A percentile compares a stretch with the other conserved stretches of the same genome.
Evolutionary conservation across 768 basidiomycete genomes (phyloP).

Genomic region (Mycena leptocephala): DNA sequence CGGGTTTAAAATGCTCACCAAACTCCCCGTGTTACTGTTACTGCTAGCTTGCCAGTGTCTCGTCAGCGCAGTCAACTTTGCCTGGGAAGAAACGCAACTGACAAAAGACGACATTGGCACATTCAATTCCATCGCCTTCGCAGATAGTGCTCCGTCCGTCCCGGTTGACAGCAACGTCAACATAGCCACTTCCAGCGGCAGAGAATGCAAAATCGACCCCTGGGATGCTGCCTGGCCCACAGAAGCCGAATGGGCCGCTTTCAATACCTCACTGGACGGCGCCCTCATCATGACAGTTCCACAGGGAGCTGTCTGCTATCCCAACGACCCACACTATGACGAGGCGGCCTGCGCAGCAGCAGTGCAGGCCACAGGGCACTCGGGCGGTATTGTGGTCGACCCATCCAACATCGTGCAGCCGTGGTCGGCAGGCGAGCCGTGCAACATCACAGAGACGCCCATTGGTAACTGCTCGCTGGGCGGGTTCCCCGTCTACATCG

Average conservation of each 20-base stretch:
- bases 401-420: slow-evolving; percentile 1
- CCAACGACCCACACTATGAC: neutral
- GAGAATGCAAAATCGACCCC: too few relatives aligned
- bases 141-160: too few relatives aligned
- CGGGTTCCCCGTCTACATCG: too few relatives aligned
- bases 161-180: too few relatives aligned
- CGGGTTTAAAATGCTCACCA: slow-evolving; percentile 3
- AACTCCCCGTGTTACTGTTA: slow-evolving; percentile 5
- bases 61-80: too few relatives aligned
- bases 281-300: neutral
- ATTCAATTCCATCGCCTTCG: neutral
- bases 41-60: neutral
- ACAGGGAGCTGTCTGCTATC: neutral
- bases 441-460: neutral
- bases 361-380: slow-evolving; percentile 5
- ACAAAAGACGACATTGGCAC: slow-evolving; percentile 9
- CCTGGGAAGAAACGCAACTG: slow-evolving; percentile 11
- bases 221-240: too few relatives aligned
- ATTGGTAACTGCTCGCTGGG: slow-evolving; percentile 12
- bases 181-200: too few relatives aligned
- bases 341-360: slow-evolving; percentile 4
- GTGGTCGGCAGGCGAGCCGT: neutral
- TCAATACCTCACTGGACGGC: too few relatives aligned
- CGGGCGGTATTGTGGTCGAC: slow-evolving; percentile 5
- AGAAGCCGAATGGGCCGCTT: too few relatives aligned